Evolutionary conservation across 768 basidiomycete genomes (phyloP).

Genomic region (Lactarius trivialis): DNA sequence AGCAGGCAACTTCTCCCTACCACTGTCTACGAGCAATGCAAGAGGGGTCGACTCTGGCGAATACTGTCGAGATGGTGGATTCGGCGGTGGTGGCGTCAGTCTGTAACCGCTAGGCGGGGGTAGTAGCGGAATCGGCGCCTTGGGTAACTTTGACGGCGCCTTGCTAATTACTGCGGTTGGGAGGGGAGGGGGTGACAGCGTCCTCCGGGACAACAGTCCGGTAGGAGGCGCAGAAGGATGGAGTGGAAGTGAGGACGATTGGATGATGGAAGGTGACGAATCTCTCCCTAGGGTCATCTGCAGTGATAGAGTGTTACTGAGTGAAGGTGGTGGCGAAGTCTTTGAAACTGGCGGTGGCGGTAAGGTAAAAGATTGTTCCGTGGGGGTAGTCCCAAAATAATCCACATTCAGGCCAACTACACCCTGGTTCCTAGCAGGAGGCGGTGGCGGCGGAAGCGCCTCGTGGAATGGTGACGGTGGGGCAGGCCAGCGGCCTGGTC

Average conservation of each 20-base stretch:
- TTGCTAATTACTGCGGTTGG: neutral
- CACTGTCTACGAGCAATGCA: constrained; percentile 11
- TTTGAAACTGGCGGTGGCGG: neutral
- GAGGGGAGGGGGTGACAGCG: constrained; percentile 2
- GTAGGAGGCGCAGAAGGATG: neutral
- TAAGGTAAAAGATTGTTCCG: neutral
- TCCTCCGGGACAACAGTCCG: neutral
- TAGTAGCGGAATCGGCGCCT: constrained; percentile 7
- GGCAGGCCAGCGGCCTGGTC: constrained; percentile 17
- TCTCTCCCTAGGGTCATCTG: neutral
- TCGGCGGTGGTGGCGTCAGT: neutral
- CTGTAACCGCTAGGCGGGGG: constrained; percentile 12
- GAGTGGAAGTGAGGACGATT: neutral
- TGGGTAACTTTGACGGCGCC: neutral
- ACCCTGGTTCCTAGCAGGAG: neutral
- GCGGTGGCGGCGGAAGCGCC: constrained; percentile 9
- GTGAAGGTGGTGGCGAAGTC: neutral
- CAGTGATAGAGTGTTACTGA: neutral
- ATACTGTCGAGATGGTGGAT: neutral
- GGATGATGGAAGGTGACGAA: neutral
- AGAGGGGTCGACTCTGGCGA: constrained; percentile 20
- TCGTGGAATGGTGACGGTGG: constrained; percentile 13
- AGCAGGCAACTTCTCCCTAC: constrained; percentile 1
- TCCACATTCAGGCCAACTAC: constrained; percentile 6
- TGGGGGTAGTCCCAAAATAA: constrained; percentile 9